A percentile compares a stretch with the other conserved stretches of the same genome.
These are phyloP conservation scores for Phytophthora brassicae DNA, from an alignment of 352 stramenopile genomes.

Conservation along the genomic window DNA sequence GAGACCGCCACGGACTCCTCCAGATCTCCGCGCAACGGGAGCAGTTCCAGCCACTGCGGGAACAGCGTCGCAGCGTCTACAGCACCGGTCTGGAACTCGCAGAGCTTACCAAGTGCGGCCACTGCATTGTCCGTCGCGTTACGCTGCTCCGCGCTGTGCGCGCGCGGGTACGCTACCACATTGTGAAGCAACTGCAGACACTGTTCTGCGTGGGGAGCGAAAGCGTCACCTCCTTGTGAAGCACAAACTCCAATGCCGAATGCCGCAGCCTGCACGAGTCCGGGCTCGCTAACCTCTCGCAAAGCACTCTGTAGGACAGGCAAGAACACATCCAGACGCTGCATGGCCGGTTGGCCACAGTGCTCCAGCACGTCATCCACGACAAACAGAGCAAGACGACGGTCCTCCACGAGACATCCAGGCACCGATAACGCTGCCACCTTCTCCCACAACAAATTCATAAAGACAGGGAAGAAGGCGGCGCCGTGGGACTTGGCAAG, in stretches of 20 bases:
- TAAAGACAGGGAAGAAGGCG: constrained; percentile 78
- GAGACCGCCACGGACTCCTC: constrained; percentile 75
- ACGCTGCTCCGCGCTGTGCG: constrained; percentile 45
- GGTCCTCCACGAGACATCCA: constrained; percentile 77
- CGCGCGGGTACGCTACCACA: constrained; percentile 55
- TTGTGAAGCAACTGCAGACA: constrained; percentile 62
- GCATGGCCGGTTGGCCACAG: constrained; percentile 54
- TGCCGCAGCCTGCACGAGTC: constrained; percentile 64
- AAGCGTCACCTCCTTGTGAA: constrained; percentile 48
- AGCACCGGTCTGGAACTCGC: constrained; percentile 54
- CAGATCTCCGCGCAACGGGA: constrained; percentile 73
- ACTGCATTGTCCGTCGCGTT: constrained; percentile 85
- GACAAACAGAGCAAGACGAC: constrained; percentile 85
- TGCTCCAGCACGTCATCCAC: constrained; percentile 85
- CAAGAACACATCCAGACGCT: constrained; percentile 62
- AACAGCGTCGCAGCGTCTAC: constrained; percentile 59
- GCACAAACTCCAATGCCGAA: constrained; percentile 80
- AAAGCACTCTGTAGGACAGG: constrained; percentile 66
- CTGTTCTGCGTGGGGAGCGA: constrained; percentile 50
- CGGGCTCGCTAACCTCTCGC: constrained; percentile 55
- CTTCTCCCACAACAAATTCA: constrained; percentile 76
- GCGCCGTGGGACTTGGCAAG: constrained; percentile 70
- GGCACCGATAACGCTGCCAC: constrained; percentile 60
- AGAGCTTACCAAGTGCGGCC: constrained; percentile 72
- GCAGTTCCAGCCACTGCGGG: constrained; percentile 67